These are phyloP conservation scores for Bryum argenteum DNA, from an alignment of 225 moss, liverwort and hornwort species.

Conservation along the genomic window DNA sequence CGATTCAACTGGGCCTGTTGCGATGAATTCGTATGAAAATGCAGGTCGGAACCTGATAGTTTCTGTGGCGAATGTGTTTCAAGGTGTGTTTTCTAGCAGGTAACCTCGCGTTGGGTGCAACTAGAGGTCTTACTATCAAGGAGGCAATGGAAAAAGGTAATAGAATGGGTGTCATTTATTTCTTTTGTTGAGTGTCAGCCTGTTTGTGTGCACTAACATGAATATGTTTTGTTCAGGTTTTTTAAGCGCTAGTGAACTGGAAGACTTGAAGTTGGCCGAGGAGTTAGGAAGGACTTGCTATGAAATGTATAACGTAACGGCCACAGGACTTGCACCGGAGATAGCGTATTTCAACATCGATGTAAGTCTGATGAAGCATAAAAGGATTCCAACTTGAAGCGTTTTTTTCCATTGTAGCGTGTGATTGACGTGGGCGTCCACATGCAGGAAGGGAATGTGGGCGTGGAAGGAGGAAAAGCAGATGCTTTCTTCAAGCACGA, in stretches of 20 bases:
- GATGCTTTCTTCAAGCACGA: conserved; percentile 70
- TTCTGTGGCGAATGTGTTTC: conserved; percentile 37
- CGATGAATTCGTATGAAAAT: not conserved
- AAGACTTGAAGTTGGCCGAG: conserved; percentile 86
- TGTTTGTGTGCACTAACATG: conserved; percentile 4
- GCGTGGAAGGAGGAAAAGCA: conserved; percentile 67
- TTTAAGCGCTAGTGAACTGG: conserved; percentile 71
- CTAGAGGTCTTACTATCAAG: conserved; percentile 73
- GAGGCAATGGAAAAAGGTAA: conserved; percentile 73
- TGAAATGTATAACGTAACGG: conserved; percentile 92
- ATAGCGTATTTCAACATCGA: conserved; percentile 87
- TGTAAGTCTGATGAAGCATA: conserved; percentile 51
- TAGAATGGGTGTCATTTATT: no score
- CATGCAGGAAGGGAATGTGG: conserved; percentile 42
- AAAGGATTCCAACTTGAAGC: not conserved
- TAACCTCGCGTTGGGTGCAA: conserved; percentile 91
- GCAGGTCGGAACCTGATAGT: not conserved
- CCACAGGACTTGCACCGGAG: conserved; percentile 94
- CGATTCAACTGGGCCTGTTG: no score
- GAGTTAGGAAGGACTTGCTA: conserved; percentile 91
- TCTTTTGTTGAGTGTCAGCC: not conserved
- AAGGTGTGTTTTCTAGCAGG: conserved; percentile 99
- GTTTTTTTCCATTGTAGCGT: conserved; percentile 3
- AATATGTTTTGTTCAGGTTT: conserved; percentile 42
- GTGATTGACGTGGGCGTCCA: not conserved